Percentiles rank a stretch among this genome's conserved stretches.
Conservation (phyloP, 2,329 filamentous ascomycete genomes). For the Microcyclospora pomicola region DNA sequence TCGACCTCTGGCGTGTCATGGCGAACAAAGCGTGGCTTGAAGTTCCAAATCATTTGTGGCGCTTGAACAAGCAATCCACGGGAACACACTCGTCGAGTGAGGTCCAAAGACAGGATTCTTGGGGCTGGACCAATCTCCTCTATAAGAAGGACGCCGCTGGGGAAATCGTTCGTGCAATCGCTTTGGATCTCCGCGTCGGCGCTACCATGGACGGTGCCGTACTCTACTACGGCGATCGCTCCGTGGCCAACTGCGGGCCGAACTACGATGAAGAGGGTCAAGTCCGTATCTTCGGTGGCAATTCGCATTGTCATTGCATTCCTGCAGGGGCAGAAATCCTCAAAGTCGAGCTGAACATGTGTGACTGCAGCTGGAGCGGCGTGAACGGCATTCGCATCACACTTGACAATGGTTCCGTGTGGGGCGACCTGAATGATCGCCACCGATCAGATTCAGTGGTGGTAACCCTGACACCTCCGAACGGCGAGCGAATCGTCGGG, state of each 20-base stretch:
- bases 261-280: conserved; percentile 13
- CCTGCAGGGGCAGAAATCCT: conserved; percentile 18
- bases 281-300: conserved; percentile 22
- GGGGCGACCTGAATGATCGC: conserved; percentile 19
- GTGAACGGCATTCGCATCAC: conserved; percentile 21
- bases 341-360: conserved; percentile 19
- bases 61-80: conserved; percentile 27
- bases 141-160: conserved; percentile 18
- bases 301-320: conserved; percentile 19
- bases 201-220: conserved; percentile 32
- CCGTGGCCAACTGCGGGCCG: conserved; percentile 31
- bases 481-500: conserved; percentile 31
- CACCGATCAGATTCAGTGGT: conserved; percentile 6
- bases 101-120: conserved; percentile 7
- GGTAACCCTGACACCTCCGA: conserved; percentile 18
- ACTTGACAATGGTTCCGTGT: conserved; percentile 18
- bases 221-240: conserved; percentile 33
- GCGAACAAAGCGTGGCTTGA: too few species aligned
- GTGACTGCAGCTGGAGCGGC: conserved; percentile 1
- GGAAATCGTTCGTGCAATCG: conserved; percentile 25
- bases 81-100: conserved; percentile 8
- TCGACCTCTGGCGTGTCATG: too few species aligned
- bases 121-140: conserved; percentile 5
- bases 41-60: too few species aligned
- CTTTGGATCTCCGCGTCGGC: conserved; percentile 34